Base-by-base conservation (phyloP, 202 grass and related monocot genomes). In the Schoenoplectus tabernaemontani region DNA sequence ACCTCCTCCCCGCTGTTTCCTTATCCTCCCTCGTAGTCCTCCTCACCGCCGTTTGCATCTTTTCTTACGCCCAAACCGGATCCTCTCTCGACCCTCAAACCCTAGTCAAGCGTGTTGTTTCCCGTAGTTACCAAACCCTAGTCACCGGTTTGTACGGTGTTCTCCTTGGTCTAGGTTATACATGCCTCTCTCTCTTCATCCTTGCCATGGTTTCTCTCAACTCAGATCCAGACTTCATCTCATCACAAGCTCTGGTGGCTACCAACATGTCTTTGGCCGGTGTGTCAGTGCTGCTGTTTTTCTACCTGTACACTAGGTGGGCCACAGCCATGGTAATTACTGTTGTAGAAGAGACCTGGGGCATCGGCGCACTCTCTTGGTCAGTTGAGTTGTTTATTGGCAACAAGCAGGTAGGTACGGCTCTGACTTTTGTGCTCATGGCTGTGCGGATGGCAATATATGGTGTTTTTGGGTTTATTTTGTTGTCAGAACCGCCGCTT, bases 311-410 rank as follows among this genome's bases (percentile, higher is more conserved):
- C 50, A 87, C 86, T 5, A 60, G 86, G 76, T 87, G 86, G 86
- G 58, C 65, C 19, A 84, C 81, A 76, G 83, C 81, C 57, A 62
- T 87, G 61, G 81, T 87, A 32, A 81, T 87, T 39, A 66, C 76
- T 5, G 57, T 47, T 1, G 76, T 81, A 2, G 86, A 87, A 63
- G 82, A 87, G 44, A 87, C 86, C 4, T 87, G 86, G 86, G 86
- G 86, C 17, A 87, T 87, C 33, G 86, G 86, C 13, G 86, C 86
- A 8, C 86, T 87, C 56, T 87, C 86, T 5, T 84, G 76, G 86
- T 87, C 86, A 5, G 86, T 87, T 7, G 86, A 84, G 65, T 56
- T 87, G 57, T 87, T 84, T 58, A 76, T 84, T 8, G 86, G 86
- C 7, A 87, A 87, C 82, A 81, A 83, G 43, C 39, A 33, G 76